Percentiles rank a stretch among this genome's conserved stretches.
Evolutionary conservation across 257 asterid species (phyloP).

Genomic region (Primulina eburnea): DNA sequence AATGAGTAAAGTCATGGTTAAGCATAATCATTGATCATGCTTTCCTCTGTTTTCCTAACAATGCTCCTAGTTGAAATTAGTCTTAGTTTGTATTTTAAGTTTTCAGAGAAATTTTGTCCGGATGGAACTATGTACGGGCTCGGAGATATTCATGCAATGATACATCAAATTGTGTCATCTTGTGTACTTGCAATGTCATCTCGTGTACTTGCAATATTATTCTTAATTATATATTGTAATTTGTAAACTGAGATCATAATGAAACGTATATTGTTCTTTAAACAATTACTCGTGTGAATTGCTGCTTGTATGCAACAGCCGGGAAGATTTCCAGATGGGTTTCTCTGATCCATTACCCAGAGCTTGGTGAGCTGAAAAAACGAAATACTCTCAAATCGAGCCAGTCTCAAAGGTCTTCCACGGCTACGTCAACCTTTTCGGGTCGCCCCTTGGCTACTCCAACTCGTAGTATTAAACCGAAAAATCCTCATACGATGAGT

Average conservation of each 20-base stretch:
- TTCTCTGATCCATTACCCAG: background rate
- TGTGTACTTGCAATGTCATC: background rate
- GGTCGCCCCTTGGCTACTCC: background rate
- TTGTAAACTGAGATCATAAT: background rate
- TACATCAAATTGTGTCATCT: background rate
- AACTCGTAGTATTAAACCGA: slow-evolving; percentile 27
- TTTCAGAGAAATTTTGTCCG: too few relatives aligned
- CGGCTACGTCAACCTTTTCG: background rate
- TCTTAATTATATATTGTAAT: background rate
- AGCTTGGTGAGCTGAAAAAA: background rate
- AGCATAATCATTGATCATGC: too few relatives aligned
- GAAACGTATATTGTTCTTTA: background rate
- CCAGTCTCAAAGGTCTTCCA: background rate
- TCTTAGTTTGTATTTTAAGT: too few relatives aligned
- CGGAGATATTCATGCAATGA: background rate
- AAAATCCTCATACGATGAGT: slow-evolving; percentile 32
- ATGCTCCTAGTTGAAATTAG: too few relatives aligned
- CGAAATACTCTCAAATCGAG: background rate
- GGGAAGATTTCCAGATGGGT: background rate
- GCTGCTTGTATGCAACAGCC: background rate
- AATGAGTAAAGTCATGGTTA: too few relatives aligned
- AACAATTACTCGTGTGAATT: background rate
- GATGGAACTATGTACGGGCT: background rate
- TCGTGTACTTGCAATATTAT: background rate
- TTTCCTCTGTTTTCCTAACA: too few relatives aligned